Evolutionary conservation across 164 flowering plant genomes (phyloP).

Genomic region (Santalum album): DNA sequence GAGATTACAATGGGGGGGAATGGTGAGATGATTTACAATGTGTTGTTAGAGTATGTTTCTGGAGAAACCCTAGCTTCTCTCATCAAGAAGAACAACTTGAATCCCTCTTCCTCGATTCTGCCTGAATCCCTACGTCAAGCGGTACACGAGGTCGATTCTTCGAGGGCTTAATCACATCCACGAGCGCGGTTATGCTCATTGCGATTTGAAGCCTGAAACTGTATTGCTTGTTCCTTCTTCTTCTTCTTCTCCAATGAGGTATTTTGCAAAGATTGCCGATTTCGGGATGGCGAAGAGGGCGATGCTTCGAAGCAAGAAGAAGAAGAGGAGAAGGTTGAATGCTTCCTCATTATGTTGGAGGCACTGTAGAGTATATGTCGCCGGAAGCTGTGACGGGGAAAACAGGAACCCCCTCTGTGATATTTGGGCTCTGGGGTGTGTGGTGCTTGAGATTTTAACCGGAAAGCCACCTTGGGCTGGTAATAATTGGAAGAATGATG

Average conservation of each 20-base stretch:
- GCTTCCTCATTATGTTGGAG: conserved; percentile 14
- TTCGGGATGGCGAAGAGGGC: conserved; percentile 30
- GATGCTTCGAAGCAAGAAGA: neutral
- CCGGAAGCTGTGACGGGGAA: conserved; percentile 11
- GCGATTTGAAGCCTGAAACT: conserved; percentile 39
- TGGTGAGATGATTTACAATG: conserved; percentile 21
- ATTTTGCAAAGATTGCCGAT: conserved; percentile 26
- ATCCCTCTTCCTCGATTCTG: no score
- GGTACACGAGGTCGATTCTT: conserved; percentile 21
- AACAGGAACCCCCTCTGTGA: conserved; percentile 15
- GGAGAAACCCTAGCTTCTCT: conserved; percentile 23
- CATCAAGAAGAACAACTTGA: conserved; percentile 19
- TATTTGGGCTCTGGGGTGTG: conserved; percentile 25
- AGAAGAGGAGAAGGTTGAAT: conserved; percentile 3
- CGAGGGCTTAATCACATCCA: conserved; percentile 27
- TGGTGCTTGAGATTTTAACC: conserved; percentile 20
- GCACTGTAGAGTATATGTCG: no score
- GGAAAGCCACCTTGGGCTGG: conserved; percentile 10
- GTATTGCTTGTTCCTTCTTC: conserved; percentile 15
- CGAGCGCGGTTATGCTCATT: conserved; percentile 27
- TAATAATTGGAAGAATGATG: neutral
- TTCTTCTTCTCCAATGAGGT: no score
- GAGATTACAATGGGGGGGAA: conserved; percentile 17
- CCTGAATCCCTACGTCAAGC: conserved; percentile 19
- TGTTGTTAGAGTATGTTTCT: conserved; percentile 31